Evolutionary conservation across 495 filamentous ascomycete genomes (phyloP).

Genomic region (Aspergillus heteromorphus): DNA sequence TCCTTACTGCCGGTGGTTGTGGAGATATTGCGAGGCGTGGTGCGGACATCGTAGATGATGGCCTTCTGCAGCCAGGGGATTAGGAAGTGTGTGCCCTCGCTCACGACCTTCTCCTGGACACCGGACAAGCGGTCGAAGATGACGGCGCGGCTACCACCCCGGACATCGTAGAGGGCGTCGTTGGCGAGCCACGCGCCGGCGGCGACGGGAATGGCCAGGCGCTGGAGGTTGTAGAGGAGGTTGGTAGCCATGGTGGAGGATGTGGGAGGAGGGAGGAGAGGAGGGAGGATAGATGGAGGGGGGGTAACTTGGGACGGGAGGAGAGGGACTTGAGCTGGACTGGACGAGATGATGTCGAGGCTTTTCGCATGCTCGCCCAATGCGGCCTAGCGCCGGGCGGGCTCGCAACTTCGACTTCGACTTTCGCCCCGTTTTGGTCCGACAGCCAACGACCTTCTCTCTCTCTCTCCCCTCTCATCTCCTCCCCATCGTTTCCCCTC

Average conservation of each 20-base stretch:
- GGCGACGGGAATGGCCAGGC: slow-evolving; percentile 64
- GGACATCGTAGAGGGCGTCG: slow-evolving; percentile 91
- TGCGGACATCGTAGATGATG: slow-evolving; percentile 96
- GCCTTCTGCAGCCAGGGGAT: slow-evolving; percentile 92
- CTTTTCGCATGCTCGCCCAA: slow-evolving; percentile 41
- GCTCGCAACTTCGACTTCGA: slow-evolving; percentile 22
- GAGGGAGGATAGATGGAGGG: slow-evolving; percentile 4
- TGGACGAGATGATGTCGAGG: slow-evolving; percentile 23
- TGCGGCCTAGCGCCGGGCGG: slow-evolving; percentile 35
- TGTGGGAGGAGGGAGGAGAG: slow-evolving; percentile 7
- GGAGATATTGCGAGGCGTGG: slow-evolving; percentile 91
- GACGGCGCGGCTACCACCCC: slow-evolving; percentile 86
- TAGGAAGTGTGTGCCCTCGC: slow-evolving; percentile 96
- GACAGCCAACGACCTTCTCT: slow-evolving; percentile 4
- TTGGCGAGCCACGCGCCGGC: slow-evolving; percentile 57
- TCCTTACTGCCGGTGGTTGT: slow-evolving; percentile 99
- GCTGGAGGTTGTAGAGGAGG: slow-evolving; percentile 58
- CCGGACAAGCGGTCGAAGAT: slow-evolving; percentile 95
- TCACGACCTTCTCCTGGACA: slow-evolving; percentile 86
- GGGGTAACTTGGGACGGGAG: background rate
- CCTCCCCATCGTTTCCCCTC: slow-evolving; percentile 13
- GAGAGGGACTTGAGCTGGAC: background rate
- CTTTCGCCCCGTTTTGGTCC: slow-evolving; percentile 16
- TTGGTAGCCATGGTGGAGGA: slow-evolving; percentile 52
- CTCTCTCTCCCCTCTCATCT: slow-evolving; percentile 19